These are phyloP conservation scores for Zelonia costaricensis DNA, from an alignment of 208 protist species.

Conservation along the genomic window DNA sequence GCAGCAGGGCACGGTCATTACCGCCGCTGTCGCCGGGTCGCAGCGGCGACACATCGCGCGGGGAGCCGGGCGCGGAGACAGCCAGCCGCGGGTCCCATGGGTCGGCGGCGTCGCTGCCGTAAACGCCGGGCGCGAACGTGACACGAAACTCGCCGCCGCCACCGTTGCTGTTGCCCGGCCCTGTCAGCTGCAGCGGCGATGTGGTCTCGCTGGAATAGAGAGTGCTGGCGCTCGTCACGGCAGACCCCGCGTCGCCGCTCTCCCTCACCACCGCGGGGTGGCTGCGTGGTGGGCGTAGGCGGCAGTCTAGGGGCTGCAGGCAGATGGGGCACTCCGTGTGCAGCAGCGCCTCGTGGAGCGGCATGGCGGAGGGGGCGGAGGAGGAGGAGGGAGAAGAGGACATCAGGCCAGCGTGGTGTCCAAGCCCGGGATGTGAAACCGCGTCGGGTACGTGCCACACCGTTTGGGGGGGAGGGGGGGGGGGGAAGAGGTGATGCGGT, in stretches of 20 bases:
- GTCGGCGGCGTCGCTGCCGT: slow-evolving; percentile 16
- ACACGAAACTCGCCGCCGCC: slow-evolving; percentile 36
- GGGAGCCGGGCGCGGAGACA: not conserved
- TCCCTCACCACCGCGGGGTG: not conserved
- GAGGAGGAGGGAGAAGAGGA: no score
- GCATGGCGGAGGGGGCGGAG: no score
- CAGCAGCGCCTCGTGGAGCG: slow-evolving; percentile 41
- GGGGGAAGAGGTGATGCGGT: no score
- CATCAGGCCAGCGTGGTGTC: no score
- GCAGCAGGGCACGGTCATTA: not conserved
- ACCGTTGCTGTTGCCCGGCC: not conserved
- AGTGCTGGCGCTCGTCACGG: no score
- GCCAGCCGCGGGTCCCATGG: slow-evolving; percentile 17
- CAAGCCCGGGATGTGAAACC: no score
- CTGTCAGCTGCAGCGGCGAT: not conserved
- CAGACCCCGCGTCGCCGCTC: no score
- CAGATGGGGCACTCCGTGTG: slow-evolving; percentile 78
- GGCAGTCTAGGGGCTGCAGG: slow-evolving; percentile 52
- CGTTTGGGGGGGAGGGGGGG: no score
- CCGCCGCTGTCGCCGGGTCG: not conserved
- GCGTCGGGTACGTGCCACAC: no score
- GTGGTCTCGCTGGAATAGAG: slow-evolving; percentile 6
- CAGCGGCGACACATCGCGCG: not conserved
- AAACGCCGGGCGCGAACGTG: slow-evolving; percentile 43
- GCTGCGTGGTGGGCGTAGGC: slow-evolving; percentile 10